A percentile compares a stretch with the other conserved stretches of the same genome.
phyloP scores from a whole-genome alignment of 2,329 filamentous ascomycete species.

The Sporothrix curviconia region DNA sequence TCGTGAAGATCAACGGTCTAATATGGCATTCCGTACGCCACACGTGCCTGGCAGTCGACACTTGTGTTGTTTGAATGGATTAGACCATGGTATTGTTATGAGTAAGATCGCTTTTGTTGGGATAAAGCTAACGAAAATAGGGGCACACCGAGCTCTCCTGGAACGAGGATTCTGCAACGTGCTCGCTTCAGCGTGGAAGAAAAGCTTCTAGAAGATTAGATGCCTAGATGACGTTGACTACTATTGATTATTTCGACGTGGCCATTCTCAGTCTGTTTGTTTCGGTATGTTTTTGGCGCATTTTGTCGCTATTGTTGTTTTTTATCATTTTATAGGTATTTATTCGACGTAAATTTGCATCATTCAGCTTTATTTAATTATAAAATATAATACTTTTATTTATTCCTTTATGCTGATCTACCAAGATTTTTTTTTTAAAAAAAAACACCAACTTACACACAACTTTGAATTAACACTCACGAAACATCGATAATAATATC shows the following conservation, averaged over 20 bases:
- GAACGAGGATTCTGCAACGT: slow-evolving; percentile 5
- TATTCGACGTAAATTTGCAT: too few species aligned
- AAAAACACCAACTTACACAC: too few species aligned
- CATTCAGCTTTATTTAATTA: not conserved
- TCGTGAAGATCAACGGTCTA: not conserved
- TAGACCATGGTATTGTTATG: not conserved
- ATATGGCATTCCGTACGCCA: not conserved
- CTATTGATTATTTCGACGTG: not conserved
- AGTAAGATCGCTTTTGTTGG: slow-evolving; percentile 4
- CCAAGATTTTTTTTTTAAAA: not conserved
- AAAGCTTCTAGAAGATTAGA: not conserved
- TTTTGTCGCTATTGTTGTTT: not conserved
- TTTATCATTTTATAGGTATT: not conserved
- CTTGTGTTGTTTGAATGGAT: not conserved
- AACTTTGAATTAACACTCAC: too few species aligned
- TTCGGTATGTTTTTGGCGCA: too few species aligned
- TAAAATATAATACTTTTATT: not conserved
- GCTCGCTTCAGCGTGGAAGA: not conserved
- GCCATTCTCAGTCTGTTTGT: too few species aligned
- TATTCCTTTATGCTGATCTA: too few species aligned
- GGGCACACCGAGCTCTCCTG: not conserved
- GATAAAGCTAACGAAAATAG: not conserved
- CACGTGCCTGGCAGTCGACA: slow-evolving; percentile 3
- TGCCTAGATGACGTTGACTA: not conserved
- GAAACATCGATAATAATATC: too few species aligned